A percentile compares a stretch with the other conserved stretches of the same genome.
Evolutionary conservation across 805 yeast genomes (phyloP).

Genomic region (Tetrapisispora pingtungensis): DNA sequence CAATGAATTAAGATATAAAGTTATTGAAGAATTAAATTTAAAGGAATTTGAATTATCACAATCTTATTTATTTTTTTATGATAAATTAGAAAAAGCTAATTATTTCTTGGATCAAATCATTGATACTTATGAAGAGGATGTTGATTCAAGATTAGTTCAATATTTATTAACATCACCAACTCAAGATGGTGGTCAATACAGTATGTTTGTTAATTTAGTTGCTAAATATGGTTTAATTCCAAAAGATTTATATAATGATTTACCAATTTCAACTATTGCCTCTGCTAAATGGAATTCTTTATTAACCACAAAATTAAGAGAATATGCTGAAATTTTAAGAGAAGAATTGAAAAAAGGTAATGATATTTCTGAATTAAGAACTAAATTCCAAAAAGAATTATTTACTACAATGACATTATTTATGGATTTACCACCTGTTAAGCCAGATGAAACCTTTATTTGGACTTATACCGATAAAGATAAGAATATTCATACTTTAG

Average conservation of each 20-base stretch:
- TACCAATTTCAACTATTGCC: conserved; percentile 43
- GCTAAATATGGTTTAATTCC: conserved; percentile 80
- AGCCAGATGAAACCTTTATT: conserved; percentile 50
- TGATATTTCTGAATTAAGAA: conserved; percentile 34
- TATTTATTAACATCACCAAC: conserved; percentile 56
- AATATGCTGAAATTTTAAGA: conserved; percentile 65
- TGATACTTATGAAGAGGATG: conserved; percentile 54
- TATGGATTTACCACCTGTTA: conserved; percentile 69
- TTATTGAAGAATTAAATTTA: conserved; percentile 52
- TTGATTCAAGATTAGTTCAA: conserved; percentile 63
- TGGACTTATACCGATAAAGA: conserved; percentile 77
- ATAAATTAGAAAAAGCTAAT: conserved; percentile 77
- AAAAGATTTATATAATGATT: conserved; percentile 60
- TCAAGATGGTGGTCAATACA: conserved; percentile 82
- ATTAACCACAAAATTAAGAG: conserved; percentile 62
- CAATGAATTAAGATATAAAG: conserved; percentile 55
- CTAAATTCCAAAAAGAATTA: conserved; percentile 47
- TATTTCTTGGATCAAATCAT: conserved; percentile 67
- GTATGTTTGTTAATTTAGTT: conserved; percentile 67
- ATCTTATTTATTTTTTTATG: conserved; percentile 71
- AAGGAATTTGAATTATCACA: conserved; percentile 69
- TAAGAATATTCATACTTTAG: conserved; percentile 38
- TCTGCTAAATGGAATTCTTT: conserved; percentile 47
- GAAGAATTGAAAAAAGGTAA: conserved; percentile 29
- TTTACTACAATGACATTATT: conserved; percentile 58